Evolutionary conservation across 2,329 filamentous ascomycete genomes (phyloP), one percentile per base, ranked within the genome.

Genomic region (Ophiostoma pallidulum): DNA sequence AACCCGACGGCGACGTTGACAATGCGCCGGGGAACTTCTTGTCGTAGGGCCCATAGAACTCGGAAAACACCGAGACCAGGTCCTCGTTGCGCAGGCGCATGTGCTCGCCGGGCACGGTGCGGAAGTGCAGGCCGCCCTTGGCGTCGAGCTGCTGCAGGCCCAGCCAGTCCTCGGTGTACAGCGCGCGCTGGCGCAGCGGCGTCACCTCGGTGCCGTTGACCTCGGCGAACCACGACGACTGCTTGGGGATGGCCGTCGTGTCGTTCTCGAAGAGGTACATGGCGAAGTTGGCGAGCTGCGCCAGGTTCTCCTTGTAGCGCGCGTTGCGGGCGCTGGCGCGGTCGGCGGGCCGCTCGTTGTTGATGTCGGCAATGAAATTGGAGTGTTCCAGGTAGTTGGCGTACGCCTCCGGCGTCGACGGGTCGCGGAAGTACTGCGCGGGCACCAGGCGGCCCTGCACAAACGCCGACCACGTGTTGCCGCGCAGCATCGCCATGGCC

Each of bases 131-230:
- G 1, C 78, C 86, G 3, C 84, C 86, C 68, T 84, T 84, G 62
- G 82, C 69, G 66, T 96, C 90, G 59, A 98, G 68, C 57, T 69
- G 67, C 63, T 77, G 85, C 62, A 98, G 69, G 1, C 92, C 92
- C 24, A 98, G 69, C 92, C 92, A 98, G 68, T 98, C 91, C 66
- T 97, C 84, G 56, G 76, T 78, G 64, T 96, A 98, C 2, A 97
- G 70, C 24, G 66, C 64, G 49, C 86, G 73, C 45, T 89, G 76
- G 54, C 77, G 73, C 61, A 98, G 66, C 14, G 74, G 74, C 39
- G 78, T 86, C 19, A 80, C 71, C 51, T 80, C 74, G 4, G 80
- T 85, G 29, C 70, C 72, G 64, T 92, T 88, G 41, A 92, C 83
- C 62, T 97, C 89, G 33, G 81, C 79, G 62, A 97, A 98, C 86